phyloP scores from a whole-genome alignment of 1,139 yeast species.

The Pichia sp. region DNA sequence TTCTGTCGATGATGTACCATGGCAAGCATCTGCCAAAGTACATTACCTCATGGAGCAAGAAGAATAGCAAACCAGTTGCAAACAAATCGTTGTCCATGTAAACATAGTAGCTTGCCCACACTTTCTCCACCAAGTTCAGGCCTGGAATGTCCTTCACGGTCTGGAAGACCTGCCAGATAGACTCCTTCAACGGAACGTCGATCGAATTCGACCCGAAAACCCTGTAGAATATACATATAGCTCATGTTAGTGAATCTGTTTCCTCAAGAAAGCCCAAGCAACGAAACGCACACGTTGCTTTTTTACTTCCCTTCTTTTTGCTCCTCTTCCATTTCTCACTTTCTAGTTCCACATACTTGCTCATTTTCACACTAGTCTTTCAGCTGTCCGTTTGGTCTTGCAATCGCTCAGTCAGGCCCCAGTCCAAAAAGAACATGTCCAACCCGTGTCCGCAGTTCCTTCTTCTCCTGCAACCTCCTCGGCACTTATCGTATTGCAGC shows the following conservation, averaged over 20 bases:
- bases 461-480: neutral
- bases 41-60: slow-evolving; percentile 69
- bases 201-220: slow-evolving; percentile 26
- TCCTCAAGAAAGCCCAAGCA: neutral
- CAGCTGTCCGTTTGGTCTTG: neutral
- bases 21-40: slow-evolving; percentile 84
- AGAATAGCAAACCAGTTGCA: slow-evolving; percentile 79
- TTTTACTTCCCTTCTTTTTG: neutral
- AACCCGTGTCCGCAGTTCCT: neutral
- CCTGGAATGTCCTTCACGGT: slow-evolving; percentile 27
- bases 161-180: slow-evolving; percentile 21
- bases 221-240: slow-evolving; percentile 13
- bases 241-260: neutral
- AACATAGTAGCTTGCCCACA: slow-evolving; percentile 78
- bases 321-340: neutral
- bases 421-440: neutral
- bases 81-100: slow-evolving; percentile 70
- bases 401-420: neutral
- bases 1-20: slow-evolving; percentile 73
- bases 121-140: slow-evolving; percentile 47
- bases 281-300: neutral
- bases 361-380: neutral
- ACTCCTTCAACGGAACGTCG: slow-evolving; percentile 21
- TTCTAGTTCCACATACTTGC: neutral
- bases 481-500: neutral